Evolutionary conservation across 2,329 filamentous ascomycete genomes (phyloP).

Genomic region (Elsinoe batatas): DNA sequence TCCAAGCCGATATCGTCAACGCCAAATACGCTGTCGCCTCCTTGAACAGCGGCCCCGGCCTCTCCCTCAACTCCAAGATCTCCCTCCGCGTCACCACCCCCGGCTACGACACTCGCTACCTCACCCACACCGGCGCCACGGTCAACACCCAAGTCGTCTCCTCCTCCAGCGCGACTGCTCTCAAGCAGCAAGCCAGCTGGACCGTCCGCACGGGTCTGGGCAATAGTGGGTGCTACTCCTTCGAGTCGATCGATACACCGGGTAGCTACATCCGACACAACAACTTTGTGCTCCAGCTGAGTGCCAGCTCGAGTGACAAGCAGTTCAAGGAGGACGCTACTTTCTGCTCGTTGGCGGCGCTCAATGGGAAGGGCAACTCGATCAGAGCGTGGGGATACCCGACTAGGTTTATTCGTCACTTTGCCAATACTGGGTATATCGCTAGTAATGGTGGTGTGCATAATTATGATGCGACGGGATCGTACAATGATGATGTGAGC

Average conservation of each 20-base stretch:
- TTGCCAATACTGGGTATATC: slow-evolving; percentile 36
- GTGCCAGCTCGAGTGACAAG: slow-evolving; percentile 46
- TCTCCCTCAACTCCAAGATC: slow-evolving; percentile 42
- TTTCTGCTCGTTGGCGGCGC: slow-evolving; percentile 47
- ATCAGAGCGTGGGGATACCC: slow-evolving; percentile 52
- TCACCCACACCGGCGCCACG: slow-evolving; percentile 42
- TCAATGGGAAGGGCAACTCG: slow-evolving; percentile 43
- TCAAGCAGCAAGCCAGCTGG: slow-evolving; percentile 46
- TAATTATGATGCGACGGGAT: slow-evolving; percentile 39
- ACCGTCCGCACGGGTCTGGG: slow-evolving; percentile 46
- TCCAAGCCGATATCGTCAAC: slow-evolving; percentile 45
- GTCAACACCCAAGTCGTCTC: slow-evolving; percentile 48
- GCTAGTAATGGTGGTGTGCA: slow-evolving; percentile 50
- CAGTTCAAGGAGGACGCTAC: slow-evolving; percentile 52
- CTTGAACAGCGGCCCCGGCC: slow-evolving; percentile 39
- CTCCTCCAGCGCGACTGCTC: slow-evolving; percentile 39
- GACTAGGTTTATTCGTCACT: slow-evolving; percentile 50
- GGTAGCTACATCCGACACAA: slow-evolving; percentile 51
- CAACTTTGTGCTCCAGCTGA: slow-evolving; percentile 42
- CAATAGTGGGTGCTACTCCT: slow-evolving; percentile 49
- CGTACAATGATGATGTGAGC: slow-evolving; percentile 47
- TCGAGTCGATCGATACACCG: slow-evolving; percentile 49
- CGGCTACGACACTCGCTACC: slow-evolving; percentile 44
- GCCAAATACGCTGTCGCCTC: slow-evolving; percentile 45
- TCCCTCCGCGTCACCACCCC: slow-evolving; percentile 48